phyloP scores from a whole-genome alignment of 768 basidiomycete species.

The Fomitopsis pulvina region DNA sequence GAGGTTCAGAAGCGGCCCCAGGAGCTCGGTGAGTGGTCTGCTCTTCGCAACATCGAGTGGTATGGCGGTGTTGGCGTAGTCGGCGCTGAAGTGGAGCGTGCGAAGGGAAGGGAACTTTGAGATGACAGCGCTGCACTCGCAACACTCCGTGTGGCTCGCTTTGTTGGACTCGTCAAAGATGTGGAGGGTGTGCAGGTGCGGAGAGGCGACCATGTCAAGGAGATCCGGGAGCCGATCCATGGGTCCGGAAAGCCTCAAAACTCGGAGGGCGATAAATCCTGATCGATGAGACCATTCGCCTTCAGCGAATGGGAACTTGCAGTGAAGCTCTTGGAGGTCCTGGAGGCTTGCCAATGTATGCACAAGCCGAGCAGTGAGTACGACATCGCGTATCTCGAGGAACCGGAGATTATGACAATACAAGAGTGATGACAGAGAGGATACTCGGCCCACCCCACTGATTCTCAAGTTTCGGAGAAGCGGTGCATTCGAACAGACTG shows the following conservation, averaged over 20 bases:
- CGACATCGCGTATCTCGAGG: neutral
- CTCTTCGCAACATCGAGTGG: neutral
- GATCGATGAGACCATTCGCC: neutral
- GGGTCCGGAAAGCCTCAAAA: neutral
- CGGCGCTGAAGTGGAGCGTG: neutral
- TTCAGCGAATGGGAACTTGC: neutral
- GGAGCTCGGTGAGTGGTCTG: neutral
- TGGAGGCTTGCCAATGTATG: neutral
- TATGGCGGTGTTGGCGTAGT: neutral
- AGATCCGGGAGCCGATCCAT: neutral
- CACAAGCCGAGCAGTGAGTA: neutral
- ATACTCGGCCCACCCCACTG: neutral
- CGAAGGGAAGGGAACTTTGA: neutral
- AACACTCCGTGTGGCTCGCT: neutral
- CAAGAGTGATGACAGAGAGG: neutral
- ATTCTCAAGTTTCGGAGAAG: neutral
- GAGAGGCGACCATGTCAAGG: neutral
- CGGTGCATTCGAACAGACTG: neutral
- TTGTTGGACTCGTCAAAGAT: neutral
- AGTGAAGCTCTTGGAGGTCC: neutral
- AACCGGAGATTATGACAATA: neutral
- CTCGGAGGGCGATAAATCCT: neutral
- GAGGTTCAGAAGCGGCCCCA: slow-evolving; percentile 2
- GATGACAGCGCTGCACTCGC: neutral
- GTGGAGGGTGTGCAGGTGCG: neutral